These are phyloP conservation scores for Monosporascus ibericus DNA, from an alignment of 2,329 filamentous ascomycete species.

Conservation along the genomic window DNA sequence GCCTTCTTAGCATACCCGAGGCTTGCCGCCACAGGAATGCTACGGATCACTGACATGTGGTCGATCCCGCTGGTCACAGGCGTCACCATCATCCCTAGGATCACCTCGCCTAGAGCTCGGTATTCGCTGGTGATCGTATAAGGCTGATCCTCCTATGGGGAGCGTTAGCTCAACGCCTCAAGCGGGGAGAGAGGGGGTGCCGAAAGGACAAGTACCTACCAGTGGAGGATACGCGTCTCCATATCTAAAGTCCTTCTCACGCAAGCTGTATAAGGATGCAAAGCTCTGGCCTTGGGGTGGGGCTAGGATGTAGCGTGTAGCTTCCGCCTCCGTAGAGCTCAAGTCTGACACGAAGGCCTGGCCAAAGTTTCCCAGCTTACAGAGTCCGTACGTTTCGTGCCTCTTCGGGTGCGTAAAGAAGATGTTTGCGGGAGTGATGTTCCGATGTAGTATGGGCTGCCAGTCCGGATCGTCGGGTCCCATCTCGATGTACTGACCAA, in stretches of 20 bases:
- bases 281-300: conserved; percentile 9
- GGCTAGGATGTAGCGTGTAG: conserved; percentile 15
- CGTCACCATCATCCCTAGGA: conserved; percentile 25
- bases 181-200: background rate
- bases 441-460: conserved; percentile 45
- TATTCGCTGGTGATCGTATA: conserved; percentile 26
- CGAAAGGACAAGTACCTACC: conserved; percentile 12
- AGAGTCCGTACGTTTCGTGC: conserved; percentile 44
- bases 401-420: conserved; percentile 43
- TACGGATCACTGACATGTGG: conserved; percentile 11
- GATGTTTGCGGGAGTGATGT: conserved; percentile 41
- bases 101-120: conserved; percentile 23
- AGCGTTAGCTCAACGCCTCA: conserved; percentile 5
- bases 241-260: conserved; percentile 6
- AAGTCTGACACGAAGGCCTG: conserved; percentile 35
- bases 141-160: conserved; percentile 16
- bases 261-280: conserved; percentile 11
- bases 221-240: conserved; percentile 17
- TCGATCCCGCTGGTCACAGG: conserved; percentile 3
- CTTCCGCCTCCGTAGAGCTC: conserved; percentile 5
- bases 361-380: conserved; percentile 46
- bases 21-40: conserved; percentile 5
- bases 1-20: conserved; percentile 1
- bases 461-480: conserved; percentile 33
- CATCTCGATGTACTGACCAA: conserved; percentile 4